Percentiles rank a stretch among this genome's conserved stretches.
Conservation (phyloP, 768 basidiomycete genomes). For the Tylopilus plumbeoviolaceoides region DNA sequence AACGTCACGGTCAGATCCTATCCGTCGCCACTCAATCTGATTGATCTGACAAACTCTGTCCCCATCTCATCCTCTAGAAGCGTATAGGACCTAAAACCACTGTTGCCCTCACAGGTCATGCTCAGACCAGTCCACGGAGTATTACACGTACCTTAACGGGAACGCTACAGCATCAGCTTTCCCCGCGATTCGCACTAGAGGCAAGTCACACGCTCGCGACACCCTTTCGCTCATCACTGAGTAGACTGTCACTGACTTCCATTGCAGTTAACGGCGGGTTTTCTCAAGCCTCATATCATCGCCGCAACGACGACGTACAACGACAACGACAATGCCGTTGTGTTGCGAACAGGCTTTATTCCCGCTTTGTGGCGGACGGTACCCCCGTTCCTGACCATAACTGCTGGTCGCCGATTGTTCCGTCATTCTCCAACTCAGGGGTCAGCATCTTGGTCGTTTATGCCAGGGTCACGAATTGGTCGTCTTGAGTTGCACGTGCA, state of each 20-base stretch:
- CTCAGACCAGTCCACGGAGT: conserved; percentile 23
- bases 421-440: conserved; percentile 45
- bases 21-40: conserved; percentile 12
- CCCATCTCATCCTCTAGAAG: conserved; percentile 37
- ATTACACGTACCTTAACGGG: conserved; percentile 50
- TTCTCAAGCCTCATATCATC: conserved; percentile 40
- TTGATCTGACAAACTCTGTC: conserved; percentile 18
- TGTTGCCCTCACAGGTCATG: conserved; percentile 37
- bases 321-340: conserved; percentile 43
- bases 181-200: conserved; percentile 54
- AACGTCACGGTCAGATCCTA: conserved; percentile 38
- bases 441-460: conserved; percentile 32
- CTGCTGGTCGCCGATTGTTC: conserved; percentile 50
- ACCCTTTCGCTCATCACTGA: conserved; percentile 7
- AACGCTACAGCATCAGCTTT: conserved; percentile 73
- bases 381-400: conserved; percentile 41
- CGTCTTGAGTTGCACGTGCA: conserved; percentile 40
- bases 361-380: conserved; percentile 30
- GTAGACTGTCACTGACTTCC: conserved; percentile 13
- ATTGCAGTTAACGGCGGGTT: conserved; percentile 36
- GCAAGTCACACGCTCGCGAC: conserved; percentile 30
- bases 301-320: conserved; percentile 46
- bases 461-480: conserved; percentile 20
- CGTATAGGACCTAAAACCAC: conserved; percentile 44
- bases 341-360: conserved; percentile 35